A percentile compares a stretch with the other conserved stretches of the same genome.
phyloP scores from a whole-genome alignment of 805 yeast genomes.

The Yarrowia keelungensis region DNA sequence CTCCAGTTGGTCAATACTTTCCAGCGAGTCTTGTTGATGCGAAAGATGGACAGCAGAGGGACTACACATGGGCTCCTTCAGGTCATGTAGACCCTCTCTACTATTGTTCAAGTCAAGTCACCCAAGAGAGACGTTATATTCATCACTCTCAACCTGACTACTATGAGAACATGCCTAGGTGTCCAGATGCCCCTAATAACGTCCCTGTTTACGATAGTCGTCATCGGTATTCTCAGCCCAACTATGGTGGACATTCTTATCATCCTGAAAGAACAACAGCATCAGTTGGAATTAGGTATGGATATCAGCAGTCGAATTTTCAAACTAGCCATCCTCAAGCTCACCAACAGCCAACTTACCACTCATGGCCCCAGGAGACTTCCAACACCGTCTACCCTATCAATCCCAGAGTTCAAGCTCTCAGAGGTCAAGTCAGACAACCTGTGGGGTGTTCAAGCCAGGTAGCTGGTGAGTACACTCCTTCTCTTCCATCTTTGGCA shows the following conservation, averaged over 20 bases:
- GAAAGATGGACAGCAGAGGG: not conserved
- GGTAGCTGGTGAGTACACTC: too few relatives aligned
- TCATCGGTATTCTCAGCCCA: too few relatives aligned
- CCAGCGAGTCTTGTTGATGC: not conserved
- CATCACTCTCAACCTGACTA: not conserved
- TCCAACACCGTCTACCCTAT: not conserved
- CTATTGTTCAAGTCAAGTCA: not conserved
- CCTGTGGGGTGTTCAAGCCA: not conserved
- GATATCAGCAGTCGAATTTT: not conserved
- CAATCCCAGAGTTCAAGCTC: not conserved
- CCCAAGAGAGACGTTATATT: not conserved
- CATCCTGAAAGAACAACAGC: not conserved
- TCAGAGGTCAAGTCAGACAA: not conserved
- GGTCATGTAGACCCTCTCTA: constrained; percentile 7
- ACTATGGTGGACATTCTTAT: not conserved
- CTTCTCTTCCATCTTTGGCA: too few relatives aligned
- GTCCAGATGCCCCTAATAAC: constrained; percentile 4
- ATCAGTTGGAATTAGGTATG: not conserved
- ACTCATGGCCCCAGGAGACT: not conserved
- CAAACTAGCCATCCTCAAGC: not conserved
- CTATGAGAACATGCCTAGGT: constrained; percentile 3
- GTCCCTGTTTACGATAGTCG: too few relatives aligned
- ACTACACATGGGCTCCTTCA: constrained; percentile 6
- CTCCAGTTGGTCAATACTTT: constrained; percentile 6
- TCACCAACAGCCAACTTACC: not conserved